Evolutionary conservation across 129 eudicot genomes (phyloP), one percentile per base, ranked within the genome.

Genomic region (Pittosporum tobira): DNA sequence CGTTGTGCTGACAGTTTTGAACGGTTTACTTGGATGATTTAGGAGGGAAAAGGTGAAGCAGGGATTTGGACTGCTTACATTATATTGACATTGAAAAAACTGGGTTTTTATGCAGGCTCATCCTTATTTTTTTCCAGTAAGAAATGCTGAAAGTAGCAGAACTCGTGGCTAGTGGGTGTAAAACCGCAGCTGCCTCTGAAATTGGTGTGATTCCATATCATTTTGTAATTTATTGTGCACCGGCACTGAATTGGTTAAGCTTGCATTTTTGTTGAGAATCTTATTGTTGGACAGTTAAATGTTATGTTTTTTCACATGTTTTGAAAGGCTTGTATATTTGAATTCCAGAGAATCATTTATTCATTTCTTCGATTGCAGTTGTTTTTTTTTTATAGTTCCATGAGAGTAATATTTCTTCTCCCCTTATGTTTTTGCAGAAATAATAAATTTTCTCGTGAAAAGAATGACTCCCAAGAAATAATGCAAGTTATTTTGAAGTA

Each of bases 61-160:
- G 2, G 15, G 14, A 18, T 10, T n/a, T 10, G 19, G 26, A 3
- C 14, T 2, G 42, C 44, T 28, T 9, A 22, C 45, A 21, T 18
- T 18, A 9, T 12, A 0, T 23, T n/a, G 4, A 54, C 16, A 4
- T 55, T n/a, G 19, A 9, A 29, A 5, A 3, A 56, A 56, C 38
- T 29, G 4, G 25, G 13, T 51, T 6, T 21, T 27, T 4, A 12
- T 71, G 77, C 80, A 88, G 96, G 94, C 94, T 28, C 96, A 88
- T 76, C 84, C 96, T 11, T 88, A 88, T 52, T 88, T 88, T 66
- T 71, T 59, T 57, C 96, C 96, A 4, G 61, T 88, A 66, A 75
- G 96, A 75, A 84, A 81, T 49, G 89, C 89, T 10, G 96, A 88
- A 70, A 81, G 82, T 83, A 82, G 87, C 79, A 79, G 96, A 77